These are phyloP conservation scores for Leccinum pellstonianum DNA, from an alignment of 768 basidiomycete species.

Conservation along the genomic window DNA sequence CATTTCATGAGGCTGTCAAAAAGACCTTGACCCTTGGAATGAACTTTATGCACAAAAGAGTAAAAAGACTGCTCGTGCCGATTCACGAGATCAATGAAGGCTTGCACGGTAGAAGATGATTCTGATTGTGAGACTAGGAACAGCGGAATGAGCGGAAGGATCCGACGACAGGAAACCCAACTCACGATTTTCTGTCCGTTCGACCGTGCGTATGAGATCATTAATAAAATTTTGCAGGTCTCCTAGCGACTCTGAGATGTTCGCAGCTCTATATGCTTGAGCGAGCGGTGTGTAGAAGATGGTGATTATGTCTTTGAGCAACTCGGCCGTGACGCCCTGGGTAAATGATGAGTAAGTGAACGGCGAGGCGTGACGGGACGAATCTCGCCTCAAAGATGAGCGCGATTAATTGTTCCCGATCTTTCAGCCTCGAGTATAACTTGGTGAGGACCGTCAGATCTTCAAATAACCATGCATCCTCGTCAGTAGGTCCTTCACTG, in stretches of 20 bases:
- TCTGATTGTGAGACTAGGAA: constrained; percentile 75
- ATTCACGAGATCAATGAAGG: constrained; percentile 89
- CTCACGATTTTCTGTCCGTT: constrained; percentile 86
- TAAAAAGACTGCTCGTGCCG: constrained; percentile 97
- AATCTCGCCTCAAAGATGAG: constrained; percentile 86
- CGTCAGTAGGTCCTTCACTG: constrained; percentile 88
- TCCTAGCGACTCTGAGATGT: constrained; percentile 88
- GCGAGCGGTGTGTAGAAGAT: constrained; percentile 97
- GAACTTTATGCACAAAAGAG: constrained; percentile 96
- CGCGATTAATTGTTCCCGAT: constrained; percentile 89
- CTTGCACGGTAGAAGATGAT: constrained; percentile 82
- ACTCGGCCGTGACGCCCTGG: constrained; percentile 90
- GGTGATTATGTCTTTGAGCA: constrained; percentile 97
- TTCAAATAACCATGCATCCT: constrained; percentile 96
- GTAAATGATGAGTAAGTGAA: constrained; percentile 3
- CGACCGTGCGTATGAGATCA: constrained; percentile 93
- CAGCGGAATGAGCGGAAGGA: constrained; percentile 3
- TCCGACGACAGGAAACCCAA: constrained; percentile 10
- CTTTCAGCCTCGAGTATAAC: constrained; percentile 75
- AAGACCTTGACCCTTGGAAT: constrained; percentile 91
- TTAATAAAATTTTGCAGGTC: constrained; percentile 94
- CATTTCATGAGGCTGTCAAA: constrained; percentile 95
- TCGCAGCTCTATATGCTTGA: constrained; percentile 96
- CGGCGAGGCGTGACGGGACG: background rate
- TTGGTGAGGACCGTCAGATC: constrained; percentile 80